phyloP scores from a whole-genome alignment of 2,329 filamentous ascomycete species.

The Thelonectria rubi region DNA sequence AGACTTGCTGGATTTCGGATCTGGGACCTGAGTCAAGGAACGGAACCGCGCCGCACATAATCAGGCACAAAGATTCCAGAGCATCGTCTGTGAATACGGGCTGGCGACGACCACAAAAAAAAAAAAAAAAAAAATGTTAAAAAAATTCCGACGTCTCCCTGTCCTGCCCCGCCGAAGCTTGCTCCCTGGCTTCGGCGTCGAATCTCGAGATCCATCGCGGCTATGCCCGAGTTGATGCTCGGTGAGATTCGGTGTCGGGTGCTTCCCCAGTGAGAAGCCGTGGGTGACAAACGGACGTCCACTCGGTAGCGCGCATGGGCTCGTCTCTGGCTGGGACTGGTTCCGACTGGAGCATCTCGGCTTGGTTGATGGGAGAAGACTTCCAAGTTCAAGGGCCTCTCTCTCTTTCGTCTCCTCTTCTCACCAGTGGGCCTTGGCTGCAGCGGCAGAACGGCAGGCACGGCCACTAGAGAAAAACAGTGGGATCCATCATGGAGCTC shows the following conservation, averaged over 20 bases:
- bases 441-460: conserved; percentile 9
- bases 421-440: conserved; percentile 15
- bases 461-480: conserved; percentile 8
- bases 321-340: too few relatives aligned
- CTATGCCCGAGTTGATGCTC: conserved; percentile 11
- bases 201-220: conserved; percentile 3
- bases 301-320: not conserved
- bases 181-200: not conserved
- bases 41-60: conserved; percentile 1
- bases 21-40: not conserved
- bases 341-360: too few relatives aligned
- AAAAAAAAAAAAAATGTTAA: conserved; percentile 8
- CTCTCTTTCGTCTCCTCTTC: too few relatives aligned
- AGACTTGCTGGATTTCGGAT: not conserved
- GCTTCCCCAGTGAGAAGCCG: conserved; percentile 12
- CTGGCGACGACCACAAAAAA: not conserved
- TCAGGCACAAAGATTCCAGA: conserved; percentile 2
- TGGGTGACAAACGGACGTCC: conserved; percentile 1
- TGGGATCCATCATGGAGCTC: not conserved
- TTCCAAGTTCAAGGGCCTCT: too few relatives aligned
- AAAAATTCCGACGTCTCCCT: not conserved
- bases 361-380: too few relatives aligned
- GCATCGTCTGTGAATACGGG: not conserved
- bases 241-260: conserved; percentile 19
- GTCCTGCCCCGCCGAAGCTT: conserved; percentile 13